phyloP scores from a whole-genome alignment of 192 early-diverging fungal species.

The Phycomyces nitens region DNA sequence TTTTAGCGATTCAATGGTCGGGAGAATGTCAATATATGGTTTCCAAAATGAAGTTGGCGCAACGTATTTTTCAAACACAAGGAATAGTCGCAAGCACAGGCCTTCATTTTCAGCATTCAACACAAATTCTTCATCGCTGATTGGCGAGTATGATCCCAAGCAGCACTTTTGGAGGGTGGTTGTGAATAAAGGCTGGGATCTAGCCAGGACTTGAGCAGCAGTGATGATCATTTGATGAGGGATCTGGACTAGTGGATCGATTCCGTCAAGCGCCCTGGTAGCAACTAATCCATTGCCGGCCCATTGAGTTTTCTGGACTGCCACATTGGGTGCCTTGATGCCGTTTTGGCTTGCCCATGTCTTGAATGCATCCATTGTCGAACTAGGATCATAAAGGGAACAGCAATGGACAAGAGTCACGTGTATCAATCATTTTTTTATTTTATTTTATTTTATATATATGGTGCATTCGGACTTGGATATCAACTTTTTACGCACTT shows the following conservation, averaged over 20 bases:
- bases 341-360: conserved; percentile 8
- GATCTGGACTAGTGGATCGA: not conserved
- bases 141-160: too few relatives aligned
- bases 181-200: not conserved
- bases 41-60: conserved; percentile 31
- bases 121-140: too few relatives aligned
- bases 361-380: conserved; percentile 5
- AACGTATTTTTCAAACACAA: conserved; percentile 35
- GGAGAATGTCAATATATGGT: conserved; percentile 58
- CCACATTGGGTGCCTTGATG: not conserved
- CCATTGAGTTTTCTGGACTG: conserved; percentile 5
- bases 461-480: too few relatives aligned
- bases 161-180: not conserved
- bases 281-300: conserved; percentile 26
- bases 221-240: not conserved
- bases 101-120: conserved; percentile 32
- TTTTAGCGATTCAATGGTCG: conserved; percentile 36
- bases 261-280: not conserved
- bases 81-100: conserved; percentile 37
- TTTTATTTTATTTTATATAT: conserved; percentile 2
- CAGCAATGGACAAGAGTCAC: conserved; percentile 2
- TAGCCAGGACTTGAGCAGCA: not conserved
- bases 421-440: conserved; percentile 2
- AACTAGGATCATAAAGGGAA: conserved; percentile 1
- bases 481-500: too few relatives aligned